Percentiles rank a stretch among this genome's conserved stretches.
phyloP scores from a whole-genome alignment of 2,329 filamentous ascomycete species.

The Clonostachys byssicola region DNA sequence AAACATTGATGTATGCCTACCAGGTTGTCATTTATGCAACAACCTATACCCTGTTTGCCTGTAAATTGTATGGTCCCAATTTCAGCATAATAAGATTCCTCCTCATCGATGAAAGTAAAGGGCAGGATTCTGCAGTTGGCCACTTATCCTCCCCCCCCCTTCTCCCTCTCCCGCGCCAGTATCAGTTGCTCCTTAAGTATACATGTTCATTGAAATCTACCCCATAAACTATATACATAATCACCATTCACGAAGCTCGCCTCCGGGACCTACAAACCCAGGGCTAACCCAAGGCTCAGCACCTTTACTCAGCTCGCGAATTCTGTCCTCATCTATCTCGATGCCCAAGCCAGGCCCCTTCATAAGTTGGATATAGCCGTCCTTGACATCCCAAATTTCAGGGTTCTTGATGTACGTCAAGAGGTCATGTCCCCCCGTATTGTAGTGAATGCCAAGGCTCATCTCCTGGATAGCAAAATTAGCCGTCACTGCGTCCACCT shows the following conservation, averaged over 20 bases:
- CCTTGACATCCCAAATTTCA: constrained; percentile 60
- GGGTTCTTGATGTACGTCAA: constrained; percentile 63
- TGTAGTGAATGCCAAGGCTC: constrained; percentile 78
- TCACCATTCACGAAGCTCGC: constrained; percentile 65
- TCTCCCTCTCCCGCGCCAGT: no score
- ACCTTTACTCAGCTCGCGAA: constrained; percentile 53
- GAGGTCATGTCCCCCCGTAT: constrained; percentile 60
- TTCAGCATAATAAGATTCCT: no score
- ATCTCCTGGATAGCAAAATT: constrained; percentile 77
- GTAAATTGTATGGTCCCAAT: no score
- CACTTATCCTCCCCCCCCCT: no score
- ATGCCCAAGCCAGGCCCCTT: constrained; percentile 56
- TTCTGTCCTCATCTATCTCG: constrained; percentile 65
- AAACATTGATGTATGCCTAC: no score
- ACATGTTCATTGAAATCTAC: no score
- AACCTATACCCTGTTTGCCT: no score
- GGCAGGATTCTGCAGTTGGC: no score
- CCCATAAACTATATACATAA: no score
- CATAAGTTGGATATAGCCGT: constrained; percentile 59
- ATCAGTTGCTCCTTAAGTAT: no score
- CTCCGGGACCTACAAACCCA: constrained; percentile 64
- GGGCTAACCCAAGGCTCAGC: constrained; percentile 62
- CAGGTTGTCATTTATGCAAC: no score
- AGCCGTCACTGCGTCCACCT: constrained; percentile 55
- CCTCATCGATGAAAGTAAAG: no score